These are phyloP conservation scores for Alternaria tenuissima DNA, from an alignment of 2,329 filamentous ascomycete species.

Conservation along the genomic window DNA sequence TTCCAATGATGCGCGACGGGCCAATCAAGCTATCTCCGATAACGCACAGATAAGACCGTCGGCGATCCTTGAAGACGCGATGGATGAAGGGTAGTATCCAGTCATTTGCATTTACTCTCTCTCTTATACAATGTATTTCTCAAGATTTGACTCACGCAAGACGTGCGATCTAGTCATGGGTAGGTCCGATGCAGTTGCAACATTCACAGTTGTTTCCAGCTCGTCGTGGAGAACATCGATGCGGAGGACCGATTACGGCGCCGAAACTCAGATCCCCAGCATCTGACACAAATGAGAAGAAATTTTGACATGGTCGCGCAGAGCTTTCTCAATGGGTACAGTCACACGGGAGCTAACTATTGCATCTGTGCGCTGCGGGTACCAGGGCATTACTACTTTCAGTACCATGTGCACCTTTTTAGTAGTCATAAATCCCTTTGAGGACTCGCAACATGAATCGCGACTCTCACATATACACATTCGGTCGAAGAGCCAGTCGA, in stretches of 20 bases:
- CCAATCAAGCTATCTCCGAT: slow-evolving; percentile 45
- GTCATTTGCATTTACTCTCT: not conserved
- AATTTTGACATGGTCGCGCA: slow-evolving; percentile 30
- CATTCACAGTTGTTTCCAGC: slow-evolving; percentile 4
- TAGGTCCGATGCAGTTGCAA: not conserved
- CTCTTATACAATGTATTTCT: not conserved
- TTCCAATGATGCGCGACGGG: slow-evolving; percentile 37
- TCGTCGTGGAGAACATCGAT: slow-evolving; percentile 7
- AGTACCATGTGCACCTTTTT: slow-evolving; percentile 1
- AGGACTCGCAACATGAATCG: slow-evolving; percentile 7
- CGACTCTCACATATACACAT: not conserved
- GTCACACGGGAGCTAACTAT: slow-evolving; percentile 9
- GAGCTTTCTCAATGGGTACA: slow-evolving; percentile 13
- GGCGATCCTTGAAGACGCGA: slow-evolving; percentile 22
- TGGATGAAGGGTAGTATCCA: not conserved
- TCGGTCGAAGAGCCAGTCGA: slow-evolving; percentile 2
- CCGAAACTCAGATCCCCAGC: slow-evolving; percentile 22
- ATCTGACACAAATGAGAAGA: slow-evolving; percentile 28
- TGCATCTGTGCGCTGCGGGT: slow-evolving; percentile 3
- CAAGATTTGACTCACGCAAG: not conserved
- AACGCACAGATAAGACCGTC: slow-evolving; percentile 37
- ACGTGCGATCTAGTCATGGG: not conserved
- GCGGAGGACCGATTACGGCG: slow-evolving; percentile 33
- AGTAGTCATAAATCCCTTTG: slow-evolving; percentile 5
- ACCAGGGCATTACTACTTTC: slow-evolving; percentile 13